Evolutionary conservation across 1,284 basidiomycete genomes (phyloP), one percentile per base, ranked within the genome.

Genomic region (Ceratobasidium sp.): DNA sequence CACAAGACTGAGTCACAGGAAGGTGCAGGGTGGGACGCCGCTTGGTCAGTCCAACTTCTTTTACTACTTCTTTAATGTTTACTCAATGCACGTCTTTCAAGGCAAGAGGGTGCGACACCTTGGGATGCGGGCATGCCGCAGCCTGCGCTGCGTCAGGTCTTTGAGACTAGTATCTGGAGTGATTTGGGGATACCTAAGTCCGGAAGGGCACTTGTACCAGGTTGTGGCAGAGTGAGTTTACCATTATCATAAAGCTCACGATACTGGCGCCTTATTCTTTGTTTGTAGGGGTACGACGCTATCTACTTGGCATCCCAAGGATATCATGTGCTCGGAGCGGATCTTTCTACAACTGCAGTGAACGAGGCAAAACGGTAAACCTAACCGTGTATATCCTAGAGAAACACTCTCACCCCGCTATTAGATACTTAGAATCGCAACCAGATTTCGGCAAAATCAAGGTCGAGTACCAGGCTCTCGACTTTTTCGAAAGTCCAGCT

Each of bases 161-260:
- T 92, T n/a, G 79, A 85, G 57, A 85, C 85, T 0, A 81, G 80
- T 18, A 69, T 69, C 7, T 38, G 13, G 81, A 82, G 30, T 74
- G 70, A 78, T 47, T 74, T 91, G 1, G 79, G 83, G 3, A 82
- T 91, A 49, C 87, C 89, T 0, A 83, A 75, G 30, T 77, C 75
- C 5, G 91, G 91, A 0, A 80, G 82, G 43, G 90, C 88, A 1
- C 81, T 93, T 0, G 86, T 93, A 9, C 91, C 91, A 0, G 92
- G 91, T 1, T 92, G 91, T 78, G 91, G 91, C 52, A 83, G 82
- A 66, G 91, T 92, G 78, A 74, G 86, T 78, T 21, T 23, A 49
- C 50, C 55, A 44, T 46, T 44, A 62, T 32, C 69, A 47, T 35
- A 54, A 54, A 47, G 67, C 58, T 28, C 46, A 26, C 16, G 18